These are phyloP conservation scores for Naegleria gruberi DNA, from an alignment of 208 protist genomes.

Conservation along the genomic window DNA sequence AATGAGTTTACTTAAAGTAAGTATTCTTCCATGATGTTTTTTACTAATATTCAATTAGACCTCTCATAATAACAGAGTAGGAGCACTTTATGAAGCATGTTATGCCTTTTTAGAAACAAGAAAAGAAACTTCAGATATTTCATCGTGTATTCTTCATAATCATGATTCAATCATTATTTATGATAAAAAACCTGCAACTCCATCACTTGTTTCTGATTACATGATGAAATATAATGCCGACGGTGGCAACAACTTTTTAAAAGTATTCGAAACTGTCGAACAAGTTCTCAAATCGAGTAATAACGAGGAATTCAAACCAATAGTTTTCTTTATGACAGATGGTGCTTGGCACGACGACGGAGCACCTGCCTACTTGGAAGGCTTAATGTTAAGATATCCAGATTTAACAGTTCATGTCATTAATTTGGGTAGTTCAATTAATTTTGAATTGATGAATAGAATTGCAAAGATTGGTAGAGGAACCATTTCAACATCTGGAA, in stretches of 20 bases:
- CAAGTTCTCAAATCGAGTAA: neutral
- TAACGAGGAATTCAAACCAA: neutral
- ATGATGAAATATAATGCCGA: neutral
- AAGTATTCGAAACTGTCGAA: neutral
- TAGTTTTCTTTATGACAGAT: slow-evolving; percentile 10
- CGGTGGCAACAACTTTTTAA: neutral
- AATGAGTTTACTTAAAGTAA: neutral
- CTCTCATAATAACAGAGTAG: neutral
- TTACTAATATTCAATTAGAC: no score
- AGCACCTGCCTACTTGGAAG: neutral
- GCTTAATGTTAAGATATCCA: no score
- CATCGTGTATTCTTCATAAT: neutral
- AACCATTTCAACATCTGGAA: no score
- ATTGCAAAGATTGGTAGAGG: no score
- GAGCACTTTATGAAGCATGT: neutral
- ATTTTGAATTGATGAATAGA: no score
- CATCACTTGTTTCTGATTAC: neutral
- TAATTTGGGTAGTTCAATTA: no score
- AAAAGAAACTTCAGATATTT: neutral
- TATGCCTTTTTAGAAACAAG: neutral
- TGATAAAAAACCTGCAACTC: neutral
- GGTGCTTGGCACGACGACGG: neutral
- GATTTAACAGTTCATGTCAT: no score
- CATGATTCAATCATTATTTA: neutral
- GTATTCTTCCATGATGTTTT: no score